phyloP scores from a whole-genome alignment of 1,284 basidiomycete genomes.

The Fomitopsis palustris region DNA sequence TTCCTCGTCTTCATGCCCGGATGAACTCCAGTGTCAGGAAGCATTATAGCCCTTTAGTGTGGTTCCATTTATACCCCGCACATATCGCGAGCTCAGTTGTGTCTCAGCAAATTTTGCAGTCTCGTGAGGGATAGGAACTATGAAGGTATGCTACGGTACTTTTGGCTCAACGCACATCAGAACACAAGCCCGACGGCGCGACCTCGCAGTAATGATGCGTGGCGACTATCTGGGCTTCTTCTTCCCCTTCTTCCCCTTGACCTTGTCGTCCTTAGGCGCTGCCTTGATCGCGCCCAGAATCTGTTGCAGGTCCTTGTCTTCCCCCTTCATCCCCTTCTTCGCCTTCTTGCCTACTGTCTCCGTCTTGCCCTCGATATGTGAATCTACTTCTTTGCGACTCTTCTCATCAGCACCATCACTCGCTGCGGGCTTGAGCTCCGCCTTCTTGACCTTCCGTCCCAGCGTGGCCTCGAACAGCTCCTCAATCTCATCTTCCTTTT shows the following conservation, averaged over 20 bases:
- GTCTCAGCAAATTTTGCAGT: too few species aligned
- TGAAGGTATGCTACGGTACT: too few species aligned
- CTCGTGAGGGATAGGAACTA: too few species aligned
- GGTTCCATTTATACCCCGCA: too few species aligned
- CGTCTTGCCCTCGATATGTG: neutral
- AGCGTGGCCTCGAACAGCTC: conserved; percentile 56
- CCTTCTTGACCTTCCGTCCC: conserved; percentile 57
- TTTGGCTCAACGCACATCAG: too few species aligned
- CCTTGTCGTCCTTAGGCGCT: conserved; percentile 36
- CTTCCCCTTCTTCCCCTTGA: conserved; percentile 8
- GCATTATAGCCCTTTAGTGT: too few species aligned
- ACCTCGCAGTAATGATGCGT: neutral
- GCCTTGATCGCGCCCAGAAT: conserved; percentile 42
- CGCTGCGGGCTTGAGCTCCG: conserved; percentile 29
- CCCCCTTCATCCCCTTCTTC: conserved; percentile 14
- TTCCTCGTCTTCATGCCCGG: too few species aligned
- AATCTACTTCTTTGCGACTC: neutral
- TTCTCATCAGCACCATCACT: neutral
- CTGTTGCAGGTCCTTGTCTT: conserved; percentile 32
- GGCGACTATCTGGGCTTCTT: neutral
- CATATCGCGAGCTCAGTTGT: too few species aligned
- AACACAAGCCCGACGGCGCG: too few species aligned
- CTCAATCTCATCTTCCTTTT: conserved; percentile 66
- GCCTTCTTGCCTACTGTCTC: conserved; percentile 17
- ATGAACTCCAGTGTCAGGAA: too few species aligned